A percentile compares a stretch with the other conserved stretches of the same genome.
Conservation (phyloP, 23 red algal species). For the Gracilaria caudata region DNA sequence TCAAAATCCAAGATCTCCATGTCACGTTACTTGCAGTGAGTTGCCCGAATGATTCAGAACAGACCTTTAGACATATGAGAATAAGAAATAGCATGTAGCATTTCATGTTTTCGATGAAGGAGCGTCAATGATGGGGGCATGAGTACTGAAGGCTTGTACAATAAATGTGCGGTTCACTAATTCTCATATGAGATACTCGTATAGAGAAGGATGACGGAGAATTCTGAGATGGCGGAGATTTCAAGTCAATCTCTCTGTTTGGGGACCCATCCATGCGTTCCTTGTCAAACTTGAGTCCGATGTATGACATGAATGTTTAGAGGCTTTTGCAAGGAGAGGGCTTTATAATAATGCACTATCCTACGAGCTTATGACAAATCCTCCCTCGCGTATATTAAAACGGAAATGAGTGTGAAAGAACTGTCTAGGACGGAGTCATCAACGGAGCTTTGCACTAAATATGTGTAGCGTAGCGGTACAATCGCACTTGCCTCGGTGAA, state of each 20-base stretch:
- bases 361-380: no score
- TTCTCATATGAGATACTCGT: neutral
- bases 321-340: neutral
- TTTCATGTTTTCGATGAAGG: neutral
- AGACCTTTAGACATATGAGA: neutral
- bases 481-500: no score
- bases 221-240: neutral
- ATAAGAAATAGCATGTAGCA: no score
- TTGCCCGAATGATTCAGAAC: neutral
- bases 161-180: neutral
- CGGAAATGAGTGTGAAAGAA: no score
- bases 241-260: neutral
- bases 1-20: conserved; percentile 29
- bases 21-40: neutral
- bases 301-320: neutral
- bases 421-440: no score
- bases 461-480: no score
- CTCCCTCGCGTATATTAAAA: no score
- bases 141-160: neutral
- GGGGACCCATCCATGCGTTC: neutral
- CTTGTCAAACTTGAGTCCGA: no score
- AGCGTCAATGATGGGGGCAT: neutral
- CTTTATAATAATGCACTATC: no score
- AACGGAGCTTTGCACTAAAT: no score
- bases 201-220: neutral